phyloP scores from a whole-genome alignment of 192 early-diverging fungal species.

The Backusella liffmaniae region DNA sequence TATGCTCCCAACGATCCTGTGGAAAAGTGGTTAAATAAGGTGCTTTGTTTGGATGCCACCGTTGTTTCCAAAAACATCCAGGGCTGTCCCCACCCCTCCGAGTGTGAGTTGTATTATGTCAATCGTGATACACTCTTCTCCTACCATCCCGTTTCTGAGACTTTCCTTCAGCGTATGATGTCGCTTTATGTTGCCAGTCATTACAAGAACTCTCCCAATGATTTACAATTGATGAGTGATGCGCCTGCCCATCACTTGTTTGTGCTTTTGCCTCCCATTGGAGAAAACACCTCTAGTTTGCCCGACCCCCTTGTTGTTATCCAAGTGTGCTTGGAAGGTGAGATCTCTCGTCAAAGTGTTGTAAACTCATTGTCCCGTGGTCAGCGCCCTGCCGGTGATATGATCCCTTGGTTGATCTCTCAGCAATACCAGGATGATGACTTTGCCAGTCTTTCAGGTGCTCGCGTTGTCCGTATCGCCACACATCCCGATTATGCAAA shows the following conservation, averaged over 20 bases:
- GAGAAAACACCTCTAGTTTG: slow-evolving; percentile 62
- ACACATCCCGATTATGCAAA: slow-evolving; percentile 96
- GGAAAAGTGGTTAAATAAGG: slow-evolving; percentile 93
- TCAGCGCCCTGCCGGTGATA: slow-evolving; percentile 84
- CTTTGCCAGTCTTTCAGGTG: slow-evolving; percentile 92
- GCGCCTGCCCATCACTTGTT: slow-evolving; percentile 98
- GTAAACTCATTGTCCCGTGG: slow-evolving; percentile 82
- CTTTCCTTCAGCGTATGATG: slow-evolving; percentile 98
- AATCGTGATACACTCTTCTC: slow-evolving; percentile 98
- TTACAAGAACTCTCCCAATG: slow-evolving; percentile 99
- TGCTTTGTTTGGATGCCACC: slow-evolving; percentile 92
- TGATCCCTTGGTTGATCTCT: slow-evolving; percentile 97
- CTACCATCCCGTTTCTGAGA: slow-evolving; percentile 94
- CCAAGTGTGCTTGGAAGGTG: slow-evolving; percentile 88
- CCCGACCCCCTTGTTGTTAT: slow-evolving; percentile 95
- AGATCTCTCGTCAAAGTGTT: slow-evolving; percentile 86
- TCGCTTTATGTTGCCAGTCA: slow-evolving; percentile 95
- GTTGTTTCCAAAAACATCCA: slow-evolving; percentile 65
- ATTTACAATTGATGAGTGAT: slow-evolving; percentile 95
- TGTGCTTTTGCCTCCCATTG: slow-evolving; percentile 91
- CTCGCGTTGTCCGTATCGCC: slow-evolving; percentile 95
- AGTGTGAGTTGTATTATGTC: slow-evolving; percentile 95
- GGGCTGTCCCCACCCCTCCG: slow-evolving; percentile 90
- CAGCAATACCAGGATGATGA: slow-evolving; percentile 97
- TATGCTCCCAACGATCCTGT: slow-evolving; percentile 85